A percentile compares a stretch with the other conserved stretches of the same genome.
Conservation (phyloP, 257 asterid genomes). For the Rhazya stricta region DNA sequence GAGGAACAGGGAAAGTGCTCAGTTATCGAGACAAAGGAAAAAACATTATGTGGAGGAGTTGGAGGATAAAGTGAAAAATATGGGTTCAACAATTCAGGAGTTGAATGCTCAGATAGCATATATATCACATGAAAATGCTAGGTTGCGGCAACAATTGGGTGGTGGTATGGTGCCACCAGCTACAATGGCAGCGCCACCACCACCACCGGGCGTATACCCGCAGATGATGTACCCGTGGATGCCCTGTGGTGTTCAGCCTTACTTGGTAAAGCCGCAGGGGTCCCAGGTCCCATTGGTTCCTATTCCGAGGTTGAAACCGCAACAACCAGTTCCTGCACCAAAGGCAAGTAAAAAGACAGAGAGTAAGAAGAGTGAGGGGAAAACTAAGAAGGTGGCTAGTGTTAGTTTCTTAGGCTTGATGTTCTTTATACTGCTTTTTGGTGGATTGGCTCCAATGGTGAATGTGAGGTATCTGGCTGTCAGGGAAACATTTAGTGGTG, state of each 20-base stretch:
- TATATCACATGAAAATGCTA: conserved; percentile 75
- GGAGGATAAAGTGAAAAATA: conserved; percentile 81
- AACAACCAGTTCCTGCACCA: conserved; percentile 45
- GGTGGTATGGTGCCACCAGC: conserved; percentile 44
- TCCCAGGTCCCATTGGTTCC: conserved; percentile 94
- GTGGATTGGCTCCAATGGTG: conserved; percentile 80
- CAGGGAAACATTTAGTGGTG: conserved; percentile 48
- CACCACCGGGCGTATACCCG: conserved; percentile 68
- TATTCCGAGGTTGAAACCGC: conserved; percentile 82
- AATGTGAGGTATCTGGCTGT: conserved; percentile 69
- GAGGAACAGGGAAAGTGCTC: conserved; percentile 99
- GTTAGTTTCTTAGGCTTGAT: conserved; percentile 83
- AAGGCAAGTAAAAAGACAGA: conserved; percentile 56
- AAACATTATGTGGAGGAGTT: conserved; percentile 92
- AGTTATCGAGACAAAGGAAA: conserved; percentile 86
- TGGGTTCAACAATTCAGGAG: conserved; percentile 94
- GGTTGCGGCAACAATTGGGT: conserved; percentile 69
- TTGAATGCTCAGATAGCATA: conserved; percentile 70
- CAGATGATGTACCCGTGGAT: conserved; percentile 93
- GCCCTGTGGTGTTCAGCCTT: conserved; percentile 68
- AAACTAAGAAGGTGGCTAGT: conserved; percentile 86
- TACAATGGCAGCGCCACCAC: conserved; percentile 38
- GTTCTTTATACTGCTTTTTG: conserved; percentile 69
- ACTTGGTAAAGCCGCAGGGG: conserved; percentile 88
- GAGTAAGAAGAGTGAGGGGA: conserved; percentile 66